Base-by-base conservation (phyloP, 352 stramenopile genomes). In the Phytophthora syringae region DNA sequence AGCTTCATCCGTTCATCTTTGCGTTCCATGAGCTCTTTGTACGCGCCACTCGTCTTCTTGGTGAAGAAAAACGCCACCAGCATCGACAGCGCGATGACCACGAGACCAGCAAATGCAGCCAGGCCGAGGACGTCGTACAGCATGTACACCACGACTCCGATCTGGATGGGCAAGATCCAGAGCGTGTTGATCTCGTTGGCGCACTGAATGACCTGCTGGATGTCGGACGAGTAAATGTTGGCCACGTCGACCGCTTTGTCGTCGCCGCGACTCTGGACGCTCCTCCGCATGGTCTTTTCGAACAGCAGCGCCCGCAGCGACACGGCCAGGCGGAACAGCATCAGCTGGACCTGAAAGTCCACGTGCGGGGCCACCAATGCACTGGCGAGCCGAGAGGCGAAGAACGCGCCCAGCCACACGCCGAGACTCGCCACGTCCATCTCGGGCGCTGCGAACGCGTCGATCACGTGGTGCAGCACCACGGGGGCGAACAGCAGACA, bases 201-300 rank as follows among this genome's bases (percentile, higher is more conserved):
- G 3, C 64, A 79, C 7, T 52, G 43, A 11, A 86, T 39, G 7
- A 88, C n/a, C 24, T 70, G 77, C n/a, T 92, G 65, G 2, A 90
- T 81, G 73, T 99, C 96, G 32, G 97, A 88, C 5, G 87, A 90
- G 64, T 98, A 97, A 3, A 99, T 80, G 56, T 98, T 99, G 10
- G 88, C 81, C 45, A 98, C 90, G 60, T 98, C 89, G 24, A 71
- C 66, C 12, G 56, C 34, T 7, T 52, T 52, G 9, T 34, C 12
- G 2, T 72, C 63, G 15, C 13, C 32, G 28, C 59, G 49, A 22
- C 27, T 45, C n/a, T 72, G 63, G 18, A 34, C 50, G 16, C 52
- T 61, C 20, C 62, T 58, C 0, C 65, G 71, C 39, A 81, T 40
- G 7, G 69, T 56, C 59, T 85, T 85, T 15, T 64, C 43, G 34